Percentiles rank a stretch among this genome's conserved stretches.
These are phyloP conservation scores for Polyporus tsugae DNA, from an alignment of 1,284 basidiomycete genomes.

Conservation along the genomic window DNA sequence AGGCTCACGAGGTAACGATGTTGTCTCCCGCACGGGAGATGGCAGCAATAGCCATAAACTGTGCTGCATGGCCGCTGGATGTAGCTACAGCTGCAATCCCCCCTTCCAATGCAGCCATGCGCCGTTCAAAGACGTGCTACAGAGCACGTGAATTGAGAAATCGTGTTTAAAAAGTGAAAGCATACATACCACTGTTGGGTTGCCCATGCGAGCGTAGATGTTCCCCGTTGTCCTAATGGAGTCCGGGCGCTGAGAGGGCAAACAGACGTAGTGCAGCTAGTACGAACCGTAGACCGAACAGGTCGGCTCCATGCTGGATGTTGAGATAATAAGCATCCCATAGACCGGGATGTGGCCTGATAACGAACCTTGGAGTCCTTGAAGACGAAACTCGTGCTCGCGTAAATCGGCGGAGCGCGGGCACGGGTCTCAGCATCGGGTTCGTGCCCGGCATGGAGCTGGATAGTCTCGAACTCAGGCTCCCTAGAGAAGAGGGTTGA, in stretches of 20 bases:
- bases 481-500: constrained; percentile 46
- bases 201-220: constrained; percentile 85
- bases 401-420: constrained; percentile 86
- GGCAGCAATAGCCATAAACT: constrained; percentile 78
- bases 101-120: constrained; percentile 86
- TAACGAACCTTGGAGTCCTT: constrained; percentile 74
- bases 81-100: constrained; percentile 84
- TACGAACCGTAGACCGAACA: constrained; percentile 75
- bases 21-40: constrained; percentile 82
- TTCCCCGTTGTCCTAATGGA: constrained; percentile 67
- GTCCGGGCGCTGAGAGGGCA: not conserved
- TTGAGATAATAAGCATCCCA: not conserved
- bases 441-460: constrained; percentile 84
- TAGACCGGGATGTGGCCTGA: not conserved
- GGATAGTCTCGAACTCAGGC: constrained; percentile 84
- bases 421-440: constrained; percentile 81
- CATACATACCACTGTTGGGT: constrained; percentile 79
- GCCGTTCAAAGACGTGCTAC: constrained; percentile 85
- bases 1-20: constrained; percentile 75
- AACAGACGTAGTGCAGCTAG: not conserved
- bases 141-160: constrained; percentile 36
- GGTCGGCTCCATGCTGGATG: constrained; percentile 79
- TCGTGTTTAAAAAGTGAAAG: not conserved
- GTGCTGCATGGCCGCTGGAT: constrained; percentile 83
- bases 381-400: constrained; percentile 82